phyloP scores from a whole-genome alignment of 1,139 yeast species.

The Geotrichum klebahnii region DNA sequence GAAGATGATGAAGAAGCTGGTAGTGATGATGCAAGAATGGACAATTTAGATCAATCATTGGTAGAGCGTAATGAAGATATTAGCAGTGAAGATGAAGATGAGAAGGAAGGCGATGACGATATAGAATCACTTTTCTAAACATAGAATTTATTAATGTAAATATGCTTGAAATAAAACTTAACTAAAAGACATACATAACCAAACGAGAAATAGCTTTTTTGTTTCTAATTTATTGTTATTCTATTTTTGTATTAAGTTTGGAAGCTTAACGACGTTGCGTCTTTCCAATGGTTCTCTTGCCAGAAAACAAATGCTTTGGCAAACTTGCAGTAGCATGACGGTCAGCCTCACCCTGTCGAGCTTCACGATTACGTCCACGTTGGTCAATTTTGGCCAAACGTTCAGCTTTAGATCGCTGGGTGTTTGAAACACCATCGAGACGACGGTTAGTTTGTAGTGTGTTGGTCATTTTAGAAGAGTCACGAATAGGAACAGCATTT shows the following conservation, averaged over 20 bases:
- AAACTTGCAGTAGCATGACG: constrained; percentile 79
- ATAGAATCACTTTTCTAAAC: constrained; percentile 44
- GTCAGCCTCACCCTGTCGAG: constrained; percentile 95
- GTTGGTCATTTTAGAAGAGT: constrained; percentile 42
- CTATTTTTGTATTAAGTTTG: not conserved
- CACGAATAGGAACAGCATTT: constrained; percentile 36
- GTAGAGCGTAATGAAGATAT: constrained; percentile 29
- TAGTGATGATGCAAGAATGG: constrained; percentile 29
- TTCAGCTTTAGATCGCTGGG: constrained; percentile 80
- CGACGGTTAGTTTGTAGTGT: constrained; percentile 74
- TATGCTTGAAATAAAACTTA: constrained; percentile 3
- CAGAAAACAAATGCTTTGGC: constrained; percentile 92
- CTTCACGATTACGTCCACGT: constrained; percentile 87
- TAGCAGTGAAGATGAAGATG: constrained; percentile 40
- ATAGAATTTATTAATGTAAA: no score
- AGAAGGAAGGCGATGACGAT: constrained; percentile 44
- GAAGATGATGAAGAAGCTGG: constrained; percentile 29
- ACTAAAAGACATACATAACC: not conserved
- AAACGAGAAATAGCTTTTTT: not conserved
- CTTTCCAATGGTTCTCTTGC: constrained; percentile 93
- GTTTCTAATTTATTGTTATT: not conserved
- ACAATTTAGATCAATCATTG: constrained; percentile 36
- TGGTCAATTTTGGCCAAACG: constrained; percentile 84
- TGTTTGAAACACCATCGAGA: constrained; percentile 78
- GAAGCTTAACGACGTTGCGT: constrained; percentile 51